These are phyloP conservation scores for Pelargonium cotyledonis DNA, from an alignment of 441 rosid species.

Conservation along the genomic window DNA sequence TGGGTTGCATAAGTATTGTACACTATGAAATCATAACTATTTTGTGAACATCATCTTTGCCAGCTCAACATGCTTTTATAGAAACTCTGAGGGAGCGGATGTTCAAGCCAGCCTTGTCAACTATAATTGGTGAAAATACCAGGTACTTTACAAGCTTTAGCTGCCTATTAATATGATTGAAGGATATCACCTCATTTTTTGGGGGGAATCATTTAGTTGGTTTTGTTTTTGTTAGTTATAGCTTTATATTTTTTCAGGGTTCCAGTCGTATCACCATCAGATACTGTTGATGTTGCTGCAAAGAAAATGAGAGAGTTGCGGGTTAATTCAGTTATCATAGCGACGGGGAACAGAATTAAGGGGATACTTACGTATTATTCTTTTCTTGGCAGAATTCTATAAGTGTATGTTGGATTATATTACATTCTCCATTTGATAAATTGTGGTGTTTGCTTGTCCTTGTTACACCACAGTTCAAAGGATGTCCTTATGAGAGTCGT, in stretches of 20 bases:
- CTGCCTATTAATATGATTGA: neutral
- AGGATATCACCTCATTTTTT: neutral
- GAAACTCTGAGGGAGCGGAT: slow-evolving; percentile 86
- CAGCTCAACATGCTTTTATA: too few species aligned
- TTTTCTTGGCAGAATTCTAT: too few species aligned
- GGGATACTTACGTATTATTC: slow-evolving; percentile 71
- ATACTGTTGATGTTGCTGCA: slow-evolving; percentile 61
- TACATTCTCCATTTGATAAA: too few species aligned
- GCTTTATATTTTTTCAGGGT: slow-evolving; percentile 45
- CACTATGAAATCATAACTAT: too few species aligned
- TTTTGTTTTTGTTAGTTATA: too few species aligned
- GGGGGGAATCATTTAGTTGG: too few species aligned
- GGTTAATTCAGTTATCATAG: slow-evolving; percentile 66
- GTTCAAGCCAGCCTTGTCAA: slow-evolving; percentile 83
- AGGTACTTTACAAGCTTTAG: slow-evolving; percentile 76
- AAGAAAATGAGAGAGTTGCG: slow-evolving; percentile 81
- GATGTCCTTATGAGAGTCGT: slow-evolving; percentile 93
- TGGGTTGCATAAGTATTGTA: too few species aligned
- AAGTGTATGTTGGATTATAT: slow-evolving; percentile 22
- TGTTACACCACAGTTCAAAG: slow-evolving; percentile 49
- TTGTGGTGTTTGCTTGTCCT: too few species aligned
- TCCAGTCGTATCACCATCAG: slow-evolving; percentile 69
- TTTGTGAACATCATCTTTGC: too few species aligned
- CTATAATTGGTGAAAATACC: slow-evolving; percentile 81
- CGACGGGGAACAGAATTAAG: slow-evolving; percentile 55